Conservation (phyloP, 345 rosid genomes). For the Acer campestre region DNA sequence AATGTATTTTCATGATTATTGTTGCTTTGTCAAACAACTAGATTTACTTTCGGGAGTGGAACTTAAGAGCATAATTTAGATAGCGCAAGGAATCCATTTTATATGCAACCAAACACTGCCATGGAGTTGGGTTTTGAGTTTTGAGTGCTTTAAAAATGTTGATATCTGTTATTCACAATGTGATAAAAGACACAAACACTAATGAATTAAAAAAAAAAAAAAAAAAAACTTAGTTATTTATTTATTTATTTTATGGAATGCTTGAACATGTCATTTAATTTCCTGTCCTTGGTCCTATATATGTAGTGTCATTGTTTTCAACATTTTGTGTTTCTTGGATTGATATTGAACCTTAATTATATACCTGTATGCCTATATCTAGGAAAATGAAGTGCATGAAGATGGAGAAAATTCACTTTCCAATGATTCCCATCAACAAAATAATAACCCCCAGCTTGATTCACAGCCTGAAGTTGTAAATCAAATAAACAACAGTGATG, state of each 20-base stretch:
- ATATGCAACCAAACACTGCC: not conserved
- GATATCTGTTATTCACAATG: not conserved
- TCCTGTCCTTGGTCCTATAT: not conserved
- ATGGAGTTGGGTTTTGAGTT: not conserved
- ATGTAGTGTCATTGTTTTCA: not conserved
- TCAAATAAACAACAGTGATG: conserved; percentile 33
- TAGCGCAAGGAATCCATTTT: not conserved
- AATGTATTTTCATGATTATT: not conserved
- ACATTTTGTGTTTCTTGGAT: conserved; percentile 7
- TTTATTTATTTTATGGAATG: not conserved
- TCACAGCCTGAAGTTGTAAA: conserved; percentile 42
- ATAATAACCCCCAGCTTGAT: conserved; percentile 36
- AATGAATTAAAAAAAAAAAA: too few relatives aligned
- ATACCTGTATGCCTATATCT: conserved; percentile 12
- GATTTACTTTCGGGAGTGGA: not conserved
- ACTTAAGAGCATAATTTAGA: not conserved
- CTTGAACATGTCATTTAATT: not conserved
- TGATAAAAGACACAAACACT: not conserved
- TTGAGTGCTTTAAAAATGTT: not conserved
- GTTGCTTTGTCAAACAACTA: not conserved
- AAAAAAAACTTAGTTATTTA: too few relatives aligned
- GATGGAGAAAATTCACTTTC: conserved; percentile 43
- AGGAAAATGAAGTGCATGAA: conserved; percentile 52
- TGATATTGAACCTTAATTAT: conserved; percentile 6
- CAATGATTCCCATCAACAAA: conserved; percentile 36